A percentile compares a stretch with the other conserved stretches of the same genome.
Evolutionary conservation across 2,329 filamentous ascomycete species (phyloP).

Genomic region (Pseudohalonectria lignicola): DNA sequence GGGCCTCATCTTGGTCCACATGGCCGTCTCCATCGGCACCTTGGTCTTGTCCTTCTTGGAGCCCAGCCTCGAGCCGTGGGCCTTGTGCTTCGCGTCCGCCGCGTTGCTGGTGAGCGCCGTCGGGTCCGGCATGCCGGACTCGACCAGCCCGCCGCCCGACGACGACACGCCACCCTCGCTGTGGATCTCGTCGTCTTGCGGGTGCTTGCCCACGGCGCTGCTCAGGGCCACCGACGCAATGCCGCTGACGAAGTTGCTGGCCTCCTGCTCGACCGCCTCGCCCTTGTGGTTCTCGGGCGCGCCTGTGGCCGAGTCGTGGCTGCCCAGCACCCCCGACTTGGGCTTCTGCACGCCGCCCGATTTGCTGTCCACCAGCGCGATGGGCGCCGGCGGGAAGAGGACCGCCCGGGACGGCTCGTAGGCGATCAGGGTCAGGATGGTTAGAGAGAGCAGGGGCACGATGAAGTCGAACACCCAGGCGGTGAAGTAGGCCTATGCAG

Average conservation of each 20-base stretch:
- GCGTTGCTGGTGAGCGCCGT: conserved; percentile 24
- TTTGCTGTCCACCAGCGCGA: conserved; percentile 58
- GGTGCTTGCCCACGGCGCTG: conserved; percentile 67
- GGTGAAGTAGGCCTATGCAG: conserved; percentile 30
- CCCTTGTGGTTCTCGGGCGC: conserved; percentile 76
- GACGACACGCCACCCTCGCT: no score
- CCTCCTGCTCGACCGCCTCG: conserved; percentile 74
- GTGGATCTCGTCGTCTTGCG: conserved; percentile 43
- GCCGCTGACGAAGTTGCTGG: conserved; percentile 66
- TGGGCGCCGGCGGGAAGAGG: conserved; percentile 68
- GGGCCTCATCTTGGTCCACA: conserved; percentile 67
- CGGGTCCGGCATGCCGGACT: conserved; percentile 21
- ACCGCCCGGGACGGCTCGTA: conserved; percentile 50
- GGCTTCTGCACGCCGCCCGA: conserved; percentile 71
- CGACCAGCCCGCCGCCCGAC: conserved; percentile 16
- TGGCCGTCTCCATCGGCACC: conserved; percentile 62
- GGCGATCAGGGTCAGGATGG: conserved; percentile 53
- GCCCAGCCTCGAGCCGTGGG: conserved; percentile 33
- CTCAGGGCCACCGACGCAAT: conserved; percentile 63
- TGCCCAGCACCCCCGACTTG: conserved; percentile 63
- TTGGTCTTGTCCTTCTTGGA: conserved; percentile 63
- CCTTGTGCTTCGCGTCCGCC: conserved; percentile 27
- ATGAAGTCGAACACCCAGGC: conserved; percentile 69
- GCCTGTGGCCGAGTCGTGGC: conserved; percentile 66
- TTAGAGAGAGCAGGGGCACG: conserved; percentile 45